Percentiles rank a stretch among this genome's conserved stretches.
phyloP scores from a whole-genome alignment of 2,329 filamentous ascomycete species.

The Nothophaeocryptopus gaeumannii region DNA sequence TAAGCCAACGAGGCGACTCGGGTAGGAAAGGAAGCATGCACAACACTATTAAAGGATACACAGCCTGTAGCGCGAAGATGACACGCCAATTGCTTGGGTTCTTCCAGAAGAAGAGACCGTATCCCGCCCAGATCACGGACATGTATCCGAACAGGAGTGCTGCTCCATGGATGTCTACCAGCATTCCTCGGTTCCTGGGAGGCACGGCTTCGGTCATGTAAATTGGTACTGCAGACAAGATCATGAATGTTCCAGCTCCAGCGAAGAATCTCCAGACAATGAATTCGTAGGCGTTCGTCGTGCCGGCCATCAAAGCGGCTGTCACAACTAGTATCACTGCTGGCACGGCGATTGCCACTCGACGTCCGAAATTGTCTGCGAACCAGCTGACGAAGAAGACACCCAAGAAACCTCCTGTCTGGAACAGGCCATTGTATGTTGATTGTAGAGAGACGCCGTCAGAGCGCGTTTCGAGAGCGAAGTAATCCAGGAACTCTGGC shows the following conservation, averaged over 20 bases:
- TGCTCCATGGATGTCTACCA: conserved; percentile 37
- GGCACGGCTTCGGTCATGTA: conserved; percentile 38
- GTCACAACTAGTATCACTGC: background rate
- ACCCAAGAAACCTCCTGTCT: conserved; percentile 22
- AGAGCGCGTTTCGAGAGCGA: conserved; percentile 22
- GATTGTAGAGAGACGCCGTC: conserved; percentile 20
- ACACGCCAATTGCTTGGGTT: conserved; percentile 19
- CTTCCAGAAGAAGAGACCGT: conserved; percentile 21
- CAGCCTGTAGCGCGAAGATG: conserved; percentile 16
- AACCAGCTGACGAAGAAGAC: conserved; percentile 19
- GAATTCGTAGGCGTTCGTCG: conserved; percentile 28
- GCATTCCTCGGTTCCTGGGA: conserved; percentile 31
- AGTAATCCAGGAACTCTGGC: conserved; percentile 24
- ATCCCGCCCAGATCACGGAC: conserved; percentile 18
- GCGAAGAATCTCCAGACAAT: conserved; percentile 35
- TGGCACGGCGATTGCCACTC: too few relatives aligned
- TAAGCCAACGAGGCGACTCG: conserved; percentile 11
- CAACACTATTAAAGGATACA: conserved; percentile 19
- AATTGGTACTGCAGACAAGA: conserved; percentile 36
- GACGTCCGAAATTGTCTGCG: conserved; percentile 21
- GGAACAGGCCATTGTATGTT: conserved; percentile 25
- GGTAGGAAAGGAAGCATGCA: conserved; percentile 14
- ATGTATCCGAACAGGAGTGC: conserved; percentile 20
- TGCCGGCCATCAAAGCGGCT: conserved; percentile 28
- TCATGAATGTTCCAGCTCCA: conserved; percentile 33